These are phyloP conservation scores for Mucor saturninus DNA, from an alignment of 371 early-diverging fungal species.

Conservation along the genomic window DNA sequence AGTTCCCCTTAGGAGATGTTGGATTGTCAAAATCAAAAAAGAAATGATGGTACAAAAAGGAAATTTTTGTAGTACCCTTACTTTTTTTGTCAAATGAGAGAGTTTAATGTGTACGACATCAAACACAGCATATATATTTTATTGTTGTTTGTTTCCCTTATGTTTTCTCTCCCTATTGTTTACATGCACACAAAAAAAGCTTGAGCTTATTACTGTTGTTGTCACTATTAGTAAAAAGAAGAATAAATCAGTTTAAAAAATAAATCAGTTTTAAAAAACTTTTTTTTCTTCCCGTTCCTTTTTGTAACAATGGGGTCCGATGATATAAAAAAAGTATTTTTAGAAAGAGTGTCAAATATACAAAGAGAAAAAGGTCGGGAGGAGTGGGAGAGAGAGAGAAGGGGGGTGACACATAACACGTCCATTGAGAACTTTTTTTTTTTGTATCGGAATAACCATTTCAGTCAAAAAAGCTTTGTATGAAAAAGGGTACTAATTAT, in stretches of 20 bases:
- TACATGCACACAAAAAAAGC: neutral
- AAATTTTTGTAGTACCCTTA: neutral
- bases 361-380: neutral
- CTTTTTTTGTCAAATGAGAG: slow-evolving; percentile 1
- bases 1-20: no score
- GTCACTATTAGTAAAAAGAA: neutral
- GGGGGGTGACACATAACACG: neutral
- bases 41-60: neutral
- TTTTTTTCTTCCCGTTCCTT: neutral
- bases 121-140: neutral
- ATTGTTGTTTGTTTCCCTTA: neutral
- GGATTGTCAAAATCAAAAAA: no score
- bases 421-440: neutral
- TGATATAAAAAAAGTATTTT: slow-evolving; percentile 2
- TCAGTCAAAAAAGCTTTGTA: no score
- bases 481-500: neutral
- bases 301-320: neutral
- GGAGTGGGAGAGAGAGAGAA: no score
- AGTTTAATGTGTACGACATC: neutral
- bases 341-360: neutral
- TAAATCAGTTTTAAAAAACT: neutral
- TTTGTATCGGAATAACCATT: neutral
- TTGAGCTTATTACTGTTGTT: neutral
- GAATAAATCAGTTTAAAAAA: neutral
- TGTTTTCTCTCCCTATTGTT: neutral